These are phyloP conservation scores for Boletales sp. DNA, from an alignment of 768 basidiomycete genomes.

Conservation along the genomic window DNA sequence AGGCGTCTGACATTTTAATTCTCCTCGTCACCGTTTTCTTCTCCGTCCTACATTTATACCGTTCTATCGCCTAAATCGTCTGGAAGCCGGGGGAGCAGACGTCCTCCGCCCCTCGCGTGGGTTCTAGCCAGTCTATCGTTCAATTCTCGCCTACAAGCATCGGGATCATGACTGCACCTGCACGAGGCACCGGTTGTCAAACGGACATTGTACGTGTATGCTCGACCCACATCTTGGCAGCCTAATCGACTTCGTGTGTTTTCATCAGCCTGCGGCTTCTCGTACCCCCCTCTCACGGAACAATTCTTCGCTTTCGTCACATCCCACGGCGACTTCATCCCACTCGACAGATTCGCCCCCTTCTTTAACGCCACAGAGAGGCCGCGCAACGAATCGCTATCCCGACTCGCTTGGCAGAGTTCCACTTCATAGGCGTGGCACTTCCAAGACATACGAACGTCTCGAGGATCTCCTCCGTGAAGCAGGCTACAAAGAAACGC, in stretches of 20 bases:
- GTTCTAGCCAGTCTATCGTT: neutral
- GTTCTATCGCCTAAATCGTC: neutral
- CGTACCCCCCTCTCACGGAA: slow-evolving; percentile 4
- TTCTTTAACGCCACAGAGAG: slow-evolving; percentile 41
- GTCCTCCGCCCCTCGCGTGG: slow-evolving; percentile 4
- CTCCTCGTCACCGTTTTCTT: neutral
- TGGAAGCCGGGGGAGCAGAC: slow-evolving; percentile 3
- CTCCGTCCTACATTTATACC: neutral
- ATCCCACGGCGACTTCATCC: slow-evolving; percentile 8
- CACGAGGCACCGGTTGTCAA: slow-evolving; percentile 13
- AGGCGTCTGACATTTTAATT: neutral
- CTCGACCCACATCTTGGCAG: neutral
- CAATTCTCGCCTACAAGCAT: neutral
- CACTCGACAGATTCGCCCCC: slow-evolving; percentile 15
- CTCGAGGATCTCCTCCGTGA: slow-evolving; percentile 83
- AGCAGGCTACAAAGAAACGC: slow-evolving; percentile 90
- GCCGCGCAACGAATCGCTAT: slow-evolving; percentile 46
- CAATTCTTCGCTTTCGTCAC: slow-evolving; percentile 5
- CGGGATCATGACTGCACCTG: slow-evolving; percentile 17
- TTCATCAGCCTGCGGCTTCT: slow-evolving; percentile 9
- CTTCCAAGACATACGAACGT: slow-evolving; percentile 75
- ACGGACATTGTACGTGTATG: slow-evolving; percentile 15
- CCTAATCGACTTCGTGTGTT: slow-evolving; percentile 11
- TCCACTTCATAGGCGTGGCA: slow-evolving; percentile 74
- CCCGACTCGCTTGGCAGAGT: slow-evolving; percentile 60